These are phyloP conservation scores for Salix arbutifolia DNA, from an alignment of 345 rosid genomes.

Conservation along the genomic window DNA sequence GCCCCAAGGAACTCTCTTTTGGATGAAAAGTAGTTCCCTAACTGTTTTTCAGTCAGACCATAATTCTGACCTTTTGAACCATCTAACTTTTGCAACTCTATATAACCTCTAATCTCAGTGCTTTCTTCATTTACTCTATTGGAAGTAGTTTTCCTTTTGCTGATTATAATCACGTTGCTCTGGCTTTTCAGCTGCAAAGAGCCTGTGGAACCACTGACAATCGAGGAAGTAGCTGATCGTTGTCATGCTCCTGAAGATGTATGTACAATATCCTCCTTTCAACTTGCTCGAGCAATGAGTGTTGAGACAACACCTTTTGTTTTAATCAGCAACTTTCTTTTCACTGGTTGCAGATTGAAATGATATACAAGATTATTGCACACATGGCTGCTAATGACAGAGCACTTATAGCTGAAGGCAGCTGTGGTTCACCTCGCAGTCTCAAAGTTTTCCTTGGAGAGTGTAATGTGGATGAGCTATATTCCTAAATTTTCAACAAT, in stretches of 20 bases:
- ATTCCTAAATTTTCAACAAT: constrained; percentile 25
- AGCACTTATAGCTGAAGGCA: constrained; percentile 87
- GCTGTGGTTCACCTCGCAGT: constrained; percentile 90
- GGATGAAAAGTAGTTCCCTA: background rate
- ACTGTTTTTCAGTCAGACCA: background rate
- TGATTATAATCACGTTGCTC: background rate
- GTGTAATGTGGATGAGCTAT: constrained; percentile 71
- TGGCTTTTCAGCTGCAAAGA: constrained; percentile 67
- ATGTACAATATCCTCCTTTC: constrained; percentile 7
- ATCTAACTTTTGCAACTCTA: background rate
- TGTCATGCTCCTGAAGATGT: constrained; percentile 89
- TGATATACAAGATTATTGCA: constrained; percentile 88
- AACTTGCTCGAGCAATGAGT: constrained; percentile 2
- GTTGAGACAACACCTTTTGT: constrained; percentile 9
- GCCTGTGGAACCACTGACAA: constrained; percentile 81
- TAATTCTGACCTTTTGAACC: background rate
- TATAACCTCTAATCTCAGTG: background rate
- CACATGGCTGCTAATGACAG: constrained; percentile 96
- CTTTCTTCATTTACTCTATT: background rate
- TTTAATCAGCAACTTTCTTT: no score
- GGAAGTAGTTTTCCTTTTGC: background rate
- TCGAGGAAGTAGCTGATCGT: constrained; percentile 81
- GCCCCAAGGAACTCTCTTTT: background rate
- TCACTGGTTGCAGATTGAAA: constrained; percentile 66
- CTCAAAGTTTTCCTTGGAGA: constrained; percentile 80